phyloP scores from a whole-genome alignment of 2,329 filamentous ascomycete species.

The Achaetomium macrosporum region DNA sequence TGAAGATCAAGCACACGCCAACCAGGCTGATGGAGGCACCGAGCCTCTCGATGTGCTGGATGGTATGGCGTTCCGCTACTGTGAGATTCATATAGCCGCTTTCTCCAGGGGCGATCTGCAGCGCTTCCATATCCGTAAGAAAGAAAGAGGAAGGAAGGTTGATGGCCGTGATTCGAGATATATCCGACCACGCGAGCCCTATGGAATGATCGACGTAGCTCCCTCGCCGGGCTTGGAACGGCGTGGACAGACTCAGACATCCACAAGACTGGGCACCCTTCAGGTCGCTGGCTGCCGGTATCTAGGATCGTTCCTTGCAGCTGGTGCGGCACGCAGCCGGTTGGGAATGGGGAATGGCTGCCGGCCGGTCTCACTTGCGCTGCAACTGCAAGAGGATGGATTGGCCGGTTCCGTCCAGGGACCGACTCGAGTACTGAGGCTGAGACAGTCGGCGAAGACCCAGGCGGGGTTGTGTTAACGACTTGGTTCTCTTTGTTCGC shows the following conservation, averaged over 20 bases:
- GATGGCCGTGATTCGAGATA: slow-evolving; percentile 8
- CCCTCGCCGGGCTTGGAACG: neutral
- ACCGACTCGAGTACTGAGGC: neutral
- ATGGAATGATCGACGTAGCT: slow-evolving; percentile 21
- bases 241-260: slow-evolving; percentile 4
- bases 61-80: slow-evolving; percentile 20
- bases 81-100: slow-evolving; percentile 27
- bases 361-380: too few species aligned
- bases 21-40: slow-evolving; percentile 49
- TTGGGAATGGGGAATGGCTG: neutral
- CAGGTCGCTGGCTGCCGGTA: slow-evolving; percentile 4
- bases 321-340: slow-evolving; percentile 5
- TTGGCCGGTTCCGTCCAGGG: too few species aligned
- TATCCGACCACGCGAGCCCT: slow-evolving; percentile 7
- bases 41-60: slow-evolving; percentile 38
- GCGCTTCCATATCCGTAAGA: slow-evolving; percentile 21
- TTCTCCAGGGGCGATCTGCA: slow-evolving; percentile 13
- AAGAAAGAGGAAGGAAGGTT: neutral
- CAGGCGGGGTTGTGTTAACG: neutral
- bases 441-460: neutral
- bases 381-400: too few species aligned
- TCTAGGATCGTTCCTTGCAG: slow-evolving; percentile 3
- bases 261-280: slow-evolving; percentile 4
- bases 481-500: neutral
- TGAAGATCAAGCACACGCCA: slow-evolving; percentile 46